A percentile compares a stretch with the other conserved stretches of the same genome.
Evolutionary conservation across 495 filamentous ascomycete species (phyloP).

Genomic region (Articulospora tetracladia): DNA sequence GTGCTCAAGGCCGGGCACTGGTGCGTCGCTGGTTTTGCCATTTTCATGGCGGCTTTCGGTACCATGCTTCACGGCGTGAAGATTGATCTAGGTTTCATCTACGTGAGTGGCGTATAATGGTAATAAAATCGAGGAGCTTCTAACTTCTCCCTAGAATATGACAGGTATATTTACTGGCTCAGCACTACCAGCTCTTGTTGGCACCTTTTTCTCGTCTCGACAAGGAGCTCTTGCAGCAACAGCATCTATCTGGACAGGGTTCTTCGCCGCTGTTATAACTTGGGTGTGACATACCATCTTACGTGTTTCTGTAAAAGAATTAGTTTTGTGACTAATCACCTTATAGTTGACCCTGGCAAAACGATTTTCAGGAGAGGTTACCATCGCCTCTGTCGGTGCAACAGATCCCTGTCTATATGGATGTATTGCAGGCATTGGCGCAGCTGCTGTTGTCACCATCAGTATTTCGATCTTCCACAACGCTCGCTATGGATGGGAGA

Average conservation of each 20-base stretch:
- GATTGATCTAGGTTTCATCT: conserved; percentile 28
- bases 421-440: conserved; percentile 28
- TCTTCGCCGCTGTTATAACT: conserved; percentile 5
- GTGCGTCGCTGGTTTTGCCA: neutral
- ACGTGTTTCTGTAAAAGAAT: too few species aligned
- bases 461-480: conserved; percentile 5
- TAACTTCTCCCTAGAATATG: neutral
- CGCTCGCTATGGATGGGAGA: conserved; percentile 1
- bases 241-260: neutral
- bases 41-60: conserved; percentile 40
- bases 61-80: conserved; percentile 45
- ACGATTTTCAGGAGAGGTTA: conserved; percentile 37
- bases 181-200: neutral
- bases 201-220: conserved; percentile 1
- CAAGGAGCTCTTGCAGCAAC: conserved; percentile 4
- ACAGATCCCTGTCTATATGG: conserved; percentile 42
- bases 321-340: neutral
- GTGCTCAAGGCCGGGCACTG: neutral
- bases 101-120: neutral
- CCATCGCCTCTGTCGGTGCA: conserved; percentile 41
- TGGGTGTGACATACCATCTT: neutral
- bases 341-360: neutral
- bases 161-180: conserved; percentile 5
- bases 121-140: too few species aligned
- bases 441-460: conserved; percentile 4